Base-by-base conservation (phyloP, 1,284 basidiomycete species). In the Xerocomus cyaneibrunnescens region DNA sequence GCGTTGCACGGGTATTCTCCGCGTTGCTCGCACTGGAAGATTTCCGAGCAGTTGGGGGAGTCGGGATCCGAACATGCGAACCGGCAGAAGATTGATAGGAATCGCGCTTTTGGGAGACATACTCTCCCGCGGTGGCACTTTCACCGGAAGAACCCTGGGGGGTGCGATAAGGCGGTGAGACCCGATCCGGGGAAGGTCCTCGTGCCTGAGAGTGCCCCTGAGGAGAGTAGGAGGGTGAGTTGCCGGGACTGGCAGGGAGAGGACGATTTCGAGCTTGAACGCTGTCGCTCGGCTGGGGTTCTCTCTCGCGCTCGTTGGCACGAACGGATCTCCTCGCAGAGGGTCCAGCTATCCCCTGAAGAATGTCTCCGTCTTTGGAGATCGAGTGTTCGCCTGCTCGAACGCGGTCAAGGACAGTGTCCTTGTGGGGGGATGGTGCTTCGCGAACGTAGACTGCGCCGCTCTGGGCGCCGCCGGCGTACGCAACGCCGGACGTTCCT, bases 351-450 rank as follows among this genome's bases (percentile, higher is more conserved):
- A 39, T 19, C 7, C 61, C 35, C 39, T 70, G 70, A 8, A 55
- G 61, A 37, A 58, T 62, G 39, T 81, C 80, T 0, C 68, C 63
- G 23, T 80, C 79, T 60, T 78, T 83, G 16, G 78, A 77, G 65
- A 80, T 83, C 1, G 74, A 62, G 41, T 78, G 73, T 49, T 84
- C 84, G 37, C 68, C 64, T 3, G 67, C 74, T 42, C 81, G 78
- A 35, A 80, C 72, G 45, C 82, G 72, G 55, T 87, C 84, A 25
- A 80, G 75, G 40, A 72, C 73, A 22, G 77, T 73, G 59, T 81
- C 82, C 68, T 78, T 82, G 21, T 76, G 72, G 34, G 78, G 74
- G 38, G 67, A 68, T 23, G 63, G 63, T 38, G 62, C 59, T 43
- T 71, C 66, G 52, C 65, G 66, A 52, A 66, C 55, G 48, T 70